Conservation (phyloP, 805 yeast species). For the Wickerhamiella vanderwaltii region DNA sequence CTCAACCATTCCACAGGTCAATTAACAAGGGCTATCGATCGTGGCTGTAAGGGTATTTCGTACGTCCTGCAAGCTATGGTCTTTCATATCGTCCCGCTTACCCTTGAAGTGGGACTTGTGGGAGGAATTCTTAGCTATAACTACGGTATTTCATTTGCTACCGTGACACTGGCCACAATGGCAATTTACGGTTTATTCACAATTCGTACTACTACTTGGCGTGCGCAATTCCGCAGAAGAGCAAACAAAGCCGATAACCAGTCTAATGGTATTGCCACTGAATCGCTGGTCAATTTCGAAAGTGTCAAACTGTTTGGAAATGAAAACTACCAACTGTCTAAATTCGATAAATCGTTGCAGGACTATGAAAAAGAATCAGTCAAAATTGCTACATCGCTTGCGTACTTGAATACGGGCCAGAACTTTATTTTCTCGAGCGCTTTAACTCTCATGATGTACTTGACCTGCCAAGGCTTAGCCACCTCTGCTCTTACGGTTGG, state of each 20-base stretch:
- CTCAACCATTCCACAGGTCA: conserved; percentile 91
- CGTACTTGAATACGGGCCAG: conserved; percentile 67
- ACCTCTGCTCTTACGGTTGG: conserved; percentile 78
- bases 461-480: conserved; percentile 93
- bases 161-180: conserved; percentile 81
- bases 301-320: conserved; percentile 85
- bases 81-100: conserved; percentile 88
- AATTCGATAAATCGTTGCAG: conserved; percentile 63
- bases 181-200: conserved; percentile 78
- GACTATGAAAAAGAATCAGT: conserved; percentile 60
- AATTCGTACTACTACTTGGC: conserved; percentile 88
- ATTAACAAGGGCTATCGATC: conserved; percentile 85
- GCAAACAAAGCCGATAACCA: conserved; percentile 90
- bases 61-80: conserved; percentile 92
- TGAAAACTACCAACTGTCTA: conserved; percentile 64
- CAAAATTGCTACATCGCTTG: conserved; percentile 65
- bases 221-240: conserved; percentile 78
- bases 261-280: conserved; percentile 91
- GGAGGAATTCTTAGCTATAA: conserved; percentile 90
- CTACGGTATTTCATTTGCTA: conserved; percentile 81
- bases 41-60: conserved; percentile 96
- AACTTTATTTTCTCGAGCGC: conserved; percentile 73
- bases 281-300: conserved; percentile 86
- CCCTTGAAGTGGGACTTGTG: conserved; percentile 84
- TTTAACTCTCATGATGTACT: conserved; percentile 91